Evolutionary conservation across 306 rosid genomes (phyloP).

Genomic region (Dryas octopetala): DNA sequence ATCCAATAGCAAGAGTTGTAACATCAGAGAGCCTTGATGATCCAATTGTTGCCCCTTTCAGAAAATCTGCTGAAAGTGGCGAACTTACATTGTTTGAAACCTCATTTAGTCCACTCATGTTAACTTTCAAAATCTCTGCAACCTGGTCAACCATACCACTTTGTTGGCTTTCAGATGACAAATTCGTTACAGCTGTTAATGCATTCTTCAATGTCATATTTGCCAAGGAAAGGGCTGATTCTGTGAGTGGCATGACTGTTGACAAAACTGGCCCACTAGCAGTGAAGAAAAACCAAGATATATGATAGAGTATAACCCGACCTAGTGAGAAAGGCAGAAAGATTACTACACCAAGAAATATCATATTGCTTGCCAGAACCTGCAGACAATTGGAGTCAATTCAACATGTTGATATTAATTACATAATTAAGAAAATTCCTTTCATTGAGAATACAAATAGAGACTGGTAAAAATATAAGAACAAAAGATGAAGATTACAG

Average conservation of each 20-base stretch:
- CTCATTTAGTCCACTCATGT: conserved; percentile 65
- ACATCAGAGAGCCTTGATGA: conserved; percentile 87
- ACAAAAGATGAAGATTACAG: not conserved
- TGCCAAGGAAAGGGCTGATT: conserved; percentile 78
- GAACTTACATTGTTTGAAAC: conserved; percentile 60
- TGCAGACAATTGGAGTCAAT: conserved; percentile 38
- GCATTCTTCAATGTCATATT: conserved; percentile 87
- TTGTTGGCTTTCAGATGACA: conserved; percentile 69
- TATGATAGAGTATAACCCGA: conserved; percentile 70
- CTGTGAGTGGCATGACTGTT: conserved; percentile 65
- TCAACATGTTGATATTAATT: not conserved
- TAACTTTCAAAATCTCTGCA: conserved; percentile 70
- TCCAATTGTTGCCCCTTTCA: conserved; percentile 67
- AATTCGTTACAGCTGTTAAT: conserved; percentile 66
- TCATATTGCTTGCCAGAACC: conserved; percentile 99
- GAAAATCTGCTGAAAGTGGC: conserved; percentile 59
- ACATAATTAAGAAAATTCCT: not conserved
- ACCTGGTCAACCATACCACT: conserved; percentile 69
- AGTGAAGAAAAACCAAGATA: conserved; percentile 76
- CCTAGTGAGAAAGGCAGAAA: conserved; percentile 92
- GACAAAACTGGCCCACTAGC: conserved; percentile 72
- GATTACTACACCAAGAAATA: conserved; percentile 94
- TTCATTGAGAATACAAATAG: not conserved
- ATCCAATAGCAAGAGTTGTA: conserved; percentile 93
- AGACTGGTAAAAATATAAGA: not conserved